Evolutionary conservation across 176 grass and related monocot species (phyloP), one percentile per base, ranked within the genome.

Genomic region (Musa beccarii): DNA sequence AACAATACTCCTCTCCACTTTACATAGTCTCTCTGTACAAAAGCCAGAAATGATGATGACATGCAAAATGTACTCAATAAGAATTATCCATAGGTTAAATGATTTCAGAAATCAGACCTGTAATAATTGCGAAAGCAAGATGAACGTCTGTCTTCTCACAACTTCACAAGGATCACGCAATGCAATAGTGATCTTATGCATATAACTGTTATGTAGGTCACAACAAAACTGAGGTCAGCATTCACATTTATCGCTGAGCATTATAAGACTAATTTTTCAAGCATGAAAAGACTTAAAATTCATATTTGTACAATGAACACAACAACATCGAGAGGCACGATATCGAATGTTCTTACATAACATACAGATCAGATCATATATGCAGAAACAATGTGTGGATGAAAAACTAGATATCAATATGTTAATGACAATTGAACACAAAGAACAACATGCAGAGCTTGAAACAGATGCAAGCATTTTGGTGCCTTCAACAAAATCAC

Each of bases 141-240:
- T 84, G 83, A 97, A 97, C 63, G 94, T 97, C 77, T 97, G 94
- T 63, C 94, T 90, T 78, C 94, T 80, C 77, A 97, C 94, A 78
- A 97, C 88, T 89, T 97, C 94, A 74, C 84, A 97, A 11, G 90
- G 84, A 79, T 97, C 94, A 83, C 90, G 75, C 56, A 97, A 84
- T 75, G 82, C 88, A 74, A 84, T 93, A 81, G 94, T 93, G 85
- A 97, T 91, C 86, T 90, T 93, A 22, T 84, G 79, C 20, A 98
- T 83, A 82, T 98, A 98, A 81, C 94, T 98, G 86, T 72, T 79
- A 64, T 71, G 73, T 79, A 82, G 70, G 11, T 28, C 74, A 66
- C n/a, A 34, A 65, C 21, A 56, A 75, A 78, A 86, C 3, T 1
- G 43, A 71, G 65, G 52, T 86, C 78, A 78, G 66, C 57, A 1